Conservation (phyloP, 345 rosid genomes). For the Trapa incisa region DNA sequence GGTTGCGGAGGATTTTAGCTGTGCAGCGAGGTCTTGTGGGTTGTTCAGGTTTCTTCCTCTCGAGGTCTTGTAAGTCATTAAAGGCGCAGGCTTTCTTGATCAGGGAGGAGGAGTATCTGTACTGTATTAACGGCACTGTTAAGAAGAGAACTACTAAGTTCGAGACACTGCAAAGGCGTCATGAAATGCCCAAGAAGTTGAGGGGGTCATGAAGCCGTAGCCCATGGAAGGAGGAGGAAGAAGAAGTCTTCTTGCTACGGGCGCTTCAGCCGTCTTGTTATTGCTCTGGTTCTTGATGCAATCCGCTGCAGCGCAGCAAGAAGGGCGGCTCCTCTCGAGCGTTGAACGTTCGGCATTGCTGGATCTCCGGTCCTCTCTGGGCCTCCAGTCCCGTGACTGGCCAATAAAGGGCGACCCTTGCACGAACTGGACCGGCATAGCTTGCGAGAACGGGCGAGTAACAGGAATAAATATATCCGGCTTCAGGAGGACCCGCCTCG, state of each 20-base stretch:
- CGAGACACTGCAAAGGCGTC: not conserved
- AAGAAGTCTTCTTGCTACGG: not conserved
- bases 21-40: not conserved
- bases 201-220: not conserved
- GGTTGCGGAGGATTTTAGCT: not conserved
- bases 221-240: not conserved
- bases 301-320: slow-evolving; percentile 21
- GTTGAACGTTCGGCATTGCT: slow-evolving; percentile 39
- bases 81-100: no score
- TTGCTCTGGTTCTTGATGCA: slow-evolving; percentile 13
- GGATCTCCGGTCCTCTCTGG: slow-evolving; percentile 51
- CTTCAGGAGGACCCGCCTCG: slow-evolving; percentile 40
- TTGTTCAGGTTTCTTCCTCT: not conserved
- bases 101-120: no score
- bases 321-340: slow-evolving; percentile 15
- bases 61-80: not conserved
- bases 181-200: slow-evolving; percentile 3
- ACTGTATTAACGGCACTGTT: no score
- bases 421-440: slow-evolving; percentile 37
- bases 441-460: slow-evolving; percentile 37
- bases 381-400: slow-evolving; percentile 50
- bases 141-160: no score
- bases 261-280: not conserved
- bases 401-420: slow-evolving; percentile 49
- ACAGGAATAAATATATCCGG: slow-evolving; percentile 37